These are phyloP conservation scores for Phytopythium litorale DNA, from an alignment of 352 stramenopile species.

Conservation along the genomic window DNA sequence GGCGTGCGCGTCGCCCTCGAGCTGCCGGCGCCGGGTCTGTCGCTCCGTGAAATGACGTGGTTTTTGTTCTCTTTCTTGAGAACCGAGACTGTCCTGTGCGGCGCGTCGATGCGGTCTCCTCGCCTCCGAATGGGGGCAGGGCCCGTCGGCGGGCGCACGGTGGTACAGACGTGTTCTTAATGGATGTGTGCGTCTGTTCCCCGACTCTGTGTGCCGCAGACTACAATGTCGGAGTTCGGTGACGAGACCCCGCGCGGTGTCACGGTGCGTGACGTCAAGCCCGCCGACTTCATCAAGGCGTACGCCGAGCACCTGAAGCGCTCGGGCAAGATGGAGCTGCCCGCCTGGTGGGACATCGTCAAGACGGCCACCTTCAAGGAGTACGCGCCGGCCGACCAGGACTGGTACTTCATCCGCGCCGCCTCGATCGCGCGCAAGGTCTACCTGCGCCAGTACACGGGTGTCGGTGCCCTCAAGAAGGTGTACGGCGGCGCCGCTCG, in stretches of 20 bases:
- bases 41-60: slow-evolving; percentile 38
- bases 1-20: not conserved
- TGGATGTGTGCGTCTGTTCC: slow-evolving; percentile 20
- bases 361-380: slow-evolving; percentile 99
- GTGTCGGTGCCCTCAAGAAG: slow-evolving; percentile 96
- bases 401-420: slow-evolving; percentile 99
- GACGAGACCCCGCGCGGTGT: slow-evolving; percentile 84
- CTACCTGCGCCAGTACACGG: slow-evolving; percentile 96
- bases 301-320: slow-evolving; percentile 99
- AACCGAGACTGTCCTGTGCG: slow-evolving; percentile 89
- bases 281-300: slow-evolving; percentile 97
- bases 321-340: slow-evolving; percentile 98
- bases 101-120: slow-evolving; percentile 25
- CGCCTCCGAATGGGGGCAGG: slow-evolving; percentile 11
- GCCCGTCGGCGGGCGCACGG: slow-evolving; percentile 41
- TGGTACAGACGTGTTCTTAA: slow-evolving; percentile 93
- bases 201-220: slow-evolving; percentile 22
- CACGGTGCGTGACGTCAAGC: slow-evolving; percentile 96
- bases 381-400: slow-evolving; percentile 94
- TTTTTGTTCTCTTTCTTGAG: slow-evolving; percentile 76
- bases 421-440: slow-evolving; percentile 98
- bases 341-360: slow-evolving; percentile 97
- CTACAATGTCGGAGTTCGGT: slow-evolving; percentile 85
- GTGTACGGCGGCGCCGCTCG: slow-evolving; percentile 95
- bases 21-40: slow-evolving; percentile 6